phyloP scores from a whole-genome alignment of 176 grass and related monocot genomes.

The Areca catechu region DNA sequence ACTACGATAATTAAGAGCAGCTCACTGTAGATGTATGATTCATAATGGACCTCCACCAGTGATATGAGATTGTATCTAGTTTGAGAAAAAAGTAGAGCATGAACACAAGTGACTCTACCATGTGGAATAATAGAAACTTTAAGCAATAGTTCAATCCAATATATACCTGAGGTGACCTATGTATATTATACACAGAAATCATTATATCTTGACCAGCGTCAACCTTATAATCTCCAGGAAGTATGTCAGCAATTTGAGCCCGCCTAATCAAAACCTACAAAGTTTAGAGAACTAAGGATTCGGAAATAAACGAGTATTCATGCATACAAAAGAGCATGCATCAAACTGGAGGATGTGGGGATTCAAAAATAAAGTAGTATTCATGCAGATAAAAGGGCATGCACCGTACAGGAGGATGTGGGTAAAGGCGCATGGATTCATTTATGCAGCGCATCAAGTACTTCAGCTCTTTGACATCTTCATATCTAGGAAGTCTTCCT shows the following conservation, averaged over 20 bases:
- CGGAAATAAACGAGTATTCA: not conserved
- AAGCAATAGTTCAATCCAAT: too few species aligned
- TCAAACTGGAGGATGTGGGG: conserved; percentile 80
- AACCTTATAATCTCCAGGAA: conserved; percentile 92
- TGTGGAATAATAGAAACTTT: too few species aligned
- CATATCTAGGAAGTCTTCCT: conserved; percentile 94
- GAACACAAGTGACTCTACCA: too few species aligned
- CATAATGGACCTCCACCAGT: too few species aligned
- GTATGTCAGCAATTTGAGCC: conserved; percentile 72
- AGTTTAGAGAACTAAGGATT: conserved; percentile 2
- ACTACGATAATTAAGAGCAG: too few species aligned
- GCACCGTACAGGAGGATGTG: conserved; percentile 80
- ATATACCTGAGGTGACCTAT: conserved; percentile 68
- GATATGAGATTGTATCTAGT: too few species aligned
- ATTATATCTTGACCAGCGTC: conserved; percentile 89
- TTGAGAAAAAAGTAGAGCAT: too few species aligned
- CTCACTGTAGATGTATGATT: too few species aligned
- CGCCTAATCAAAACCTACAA: conserved; percentile 79
- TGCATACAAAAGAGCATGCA: not conserved
- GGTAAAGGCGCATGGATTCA: conserved; percentile 98
- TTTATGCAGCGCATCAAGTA: conserved; percentile 99
- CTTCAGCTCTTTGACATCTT: conserved; percentile 95
- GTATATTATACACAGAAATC: conserved; percentile 99
- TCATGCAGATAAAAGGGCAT: too few species aligned
- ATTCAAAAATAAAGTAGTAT: not conserved